These are phyloP conservation scores for Diaporthe amygdali DNA, from an alignment of 2,329 filamentous ascomycete species.

Conservation along the genomic window DNA sequence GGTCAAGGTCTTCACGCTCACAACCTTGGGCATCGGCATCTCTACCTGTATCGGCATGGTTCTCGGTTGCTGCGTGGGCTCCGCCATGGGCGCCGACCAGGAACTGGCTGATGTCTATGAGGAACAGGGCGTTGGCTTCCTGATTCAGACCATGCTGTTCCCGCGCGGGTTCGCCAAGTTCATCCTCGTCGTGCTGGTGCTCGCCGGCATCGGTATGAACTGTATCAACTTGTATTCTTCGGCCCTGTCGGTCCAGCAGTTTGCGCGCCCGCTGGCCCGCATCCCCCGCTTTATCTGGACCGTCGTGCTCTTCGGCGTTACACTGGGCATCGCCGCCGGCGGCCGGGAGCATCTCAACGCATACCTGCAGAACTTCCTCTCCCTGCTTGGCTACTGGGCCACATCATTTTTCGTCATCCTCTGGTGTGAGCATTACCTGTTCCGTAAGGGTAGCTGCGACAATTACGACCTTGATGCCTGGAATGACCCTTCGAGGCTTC, in stretches of 20 bases:
- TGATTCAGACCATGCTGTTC: slow-evolving; percentile 49
- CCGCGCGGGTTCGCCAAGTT: slow-evolving; percentile 51
- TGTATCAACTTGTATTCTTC: slow-evolving; percentile 47
- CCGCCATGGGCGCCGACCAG: slow-evolving; percentile 43
- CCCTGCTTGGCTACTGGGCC: slow-evolving; percentile 54
- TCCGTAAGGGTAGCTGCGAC: slow-evolving; percentile 45
- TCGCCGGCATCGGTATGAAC: slow-evolving; percentile 51
- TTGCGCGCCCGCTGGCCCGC: slow-evolving; percentile 45
- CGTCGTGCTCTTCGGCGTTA: slow-evolving; percentile 46
- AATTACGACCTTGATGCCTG: slow-evolving; percentile 55
- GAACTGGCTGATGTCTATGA: slow-evolving; percentile 44
- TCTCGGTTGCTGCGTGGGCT: slow-evolving; percentile 48
- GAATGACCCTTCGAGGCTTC: slow-evolving; percentile 48
- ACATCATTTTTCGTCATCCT: slow-evolving; percentile 53
- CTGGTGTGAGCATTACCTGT: slow-evolving; percentile 52
- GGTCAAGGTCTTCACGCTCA: slow-evolving; percentile 53
- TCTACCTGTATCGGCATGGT: slow-evolving; percentile 55
- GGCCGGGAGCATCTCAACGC: slow-evolving; percentile 46
- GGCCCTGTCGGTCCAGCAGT: slow-evolving; percentile 43
- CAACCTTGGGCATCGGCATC: slow-evolving; percentile 49
- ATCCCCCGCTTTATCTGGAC: slow-evolving; percentile 55
- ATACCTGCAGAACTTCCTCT: slow-evolving; percentile 52
- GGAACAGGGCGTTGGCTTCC: slow-evolving; percentile 46
- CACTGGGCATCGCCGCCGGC: slow-evolving; percentile 48
- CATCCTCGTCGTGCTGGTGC: slow-evolving; percentile 39